Conservation (phyloP, 495 filamentous ascomycete species). For the Penicillium ochrochloron region DNA sequence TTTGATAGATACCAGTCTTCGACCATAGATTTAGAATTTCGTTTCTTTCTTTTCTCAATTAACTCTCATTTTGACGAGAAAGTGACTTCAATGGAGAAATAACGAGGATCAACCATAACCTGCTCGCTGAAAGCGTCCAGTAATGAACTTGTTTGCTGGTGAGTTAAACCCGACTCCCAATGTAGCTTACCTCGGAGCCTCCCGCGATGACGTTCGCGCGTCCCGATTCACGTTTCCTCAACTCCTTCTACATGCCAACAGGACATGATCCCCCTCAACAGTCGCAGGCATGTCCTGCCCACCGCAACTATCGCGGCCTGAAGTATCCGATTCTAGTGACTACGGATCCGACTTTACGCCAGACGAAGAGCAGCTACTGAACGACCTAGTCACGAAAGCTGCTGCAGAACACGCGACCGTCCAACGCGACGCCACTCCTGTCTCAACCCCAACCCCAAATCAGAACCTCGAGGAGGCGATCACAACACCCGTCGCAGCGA, state of each 20-base stretch:
- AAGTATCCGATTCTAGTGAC: conserved; percentile 43
- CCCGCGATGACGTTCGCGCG: conserved; percentile 23
- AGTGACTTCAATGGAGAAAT: background rate
- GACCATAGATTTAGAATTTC: conserved; percentile 22
- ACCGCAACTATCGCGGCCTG: conserved; percentile 23
- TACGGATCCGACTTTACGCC: conserved; percentile 75
- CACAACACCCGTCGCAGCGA: background rate
- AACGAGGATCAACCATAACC: background rate
- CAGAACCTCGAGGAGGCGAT: conserved; percentile 16
- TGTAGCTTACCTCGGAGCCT: background rate
- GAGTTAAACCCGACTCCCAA: conserved; percentile 9
- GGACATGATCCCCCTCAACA: conserved; percentile 27
- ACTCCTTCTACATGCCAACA: conserved; percentile 14
- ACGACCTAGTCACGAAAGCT: conserved; percentile 48
- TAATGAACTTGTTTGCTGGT: background rate
- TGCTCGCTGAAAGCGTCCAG: conserved; percentile 5
- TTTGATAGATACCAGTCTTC: conserved; percentile 26
- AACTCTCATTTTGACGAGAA: background rate
- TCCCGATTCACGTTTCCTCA: background rate
- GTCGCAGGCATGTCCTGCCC: conserved; percentile 49
- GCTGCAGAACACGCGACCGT: conserved; percentile 33
- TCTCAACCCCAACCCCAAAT: conserved; percentile 19
- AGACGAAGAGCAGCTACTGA: conserved; percentile 62
- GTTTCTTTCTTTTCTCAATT: background rate
- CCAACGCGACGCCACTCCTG: conserved; percentile 21